phyloP scores from a whole-genome alignment of 306 rosid genomes.

The Heteromeles arbutifolia region DNA sequence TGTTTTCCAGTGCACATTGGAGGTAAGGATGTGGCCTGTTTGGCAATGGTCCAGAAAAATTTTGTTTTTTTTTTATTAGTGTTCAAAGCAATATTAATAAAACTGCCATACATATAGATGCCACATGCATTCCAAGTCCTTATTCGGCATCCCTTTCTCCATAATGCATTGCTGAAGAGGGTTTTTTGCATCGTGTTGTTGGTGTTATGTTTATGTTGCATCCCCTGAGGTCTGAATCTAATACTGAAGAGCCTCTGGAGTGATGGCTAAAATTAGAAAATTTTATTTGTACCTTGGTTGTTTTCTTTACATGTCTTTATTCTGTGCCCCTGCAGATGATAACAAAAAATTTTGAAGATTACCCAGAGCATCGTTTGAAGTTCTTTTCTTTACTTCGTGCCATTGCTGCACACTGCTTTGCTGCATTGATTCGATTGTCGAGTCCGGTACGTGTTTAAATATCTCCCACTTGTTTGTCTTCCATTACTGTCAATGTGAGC shows the following conservation, averaged over 20 bases:
- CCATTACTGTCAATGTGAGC: neutral
- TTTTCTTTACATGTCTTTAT: slow-evolving; percentile 1
- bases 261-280: neutral
- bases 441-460: slow-evolving; percentile 59
- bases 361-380: slow-evolving; percentile 97
- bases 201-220: neutral
- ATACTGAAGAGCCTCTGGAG: neutral
- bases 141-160: neutral
- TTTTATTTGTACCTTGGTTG: neutral
- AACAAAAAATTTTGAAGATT: slow-evolving; percentile 88
- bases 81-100: neutral
- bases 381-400: slow-evolving; percentile 95
- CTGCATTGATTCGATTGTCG: slow-evolving; percentile 78
- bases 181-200: neutral
- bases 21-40: slow-evolving; percentile 42
- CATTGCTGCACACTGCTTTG: slow-evolving; percentile 88
- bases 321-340: slow-evolving; percentile 56
- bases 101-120: neutral
- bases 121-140: neutral
- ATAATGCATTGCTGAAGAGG: neutral
- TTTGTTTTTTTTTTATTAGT: neutral
- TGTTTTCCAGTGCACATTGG: slow-evolving; percentile 94
- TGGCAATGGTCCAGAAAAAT: neutral
- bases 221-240: neutral
- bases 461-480: neutral